Conservation (phyloP, 23 red algal species). For the Pyropia haitanensis region DNA sequence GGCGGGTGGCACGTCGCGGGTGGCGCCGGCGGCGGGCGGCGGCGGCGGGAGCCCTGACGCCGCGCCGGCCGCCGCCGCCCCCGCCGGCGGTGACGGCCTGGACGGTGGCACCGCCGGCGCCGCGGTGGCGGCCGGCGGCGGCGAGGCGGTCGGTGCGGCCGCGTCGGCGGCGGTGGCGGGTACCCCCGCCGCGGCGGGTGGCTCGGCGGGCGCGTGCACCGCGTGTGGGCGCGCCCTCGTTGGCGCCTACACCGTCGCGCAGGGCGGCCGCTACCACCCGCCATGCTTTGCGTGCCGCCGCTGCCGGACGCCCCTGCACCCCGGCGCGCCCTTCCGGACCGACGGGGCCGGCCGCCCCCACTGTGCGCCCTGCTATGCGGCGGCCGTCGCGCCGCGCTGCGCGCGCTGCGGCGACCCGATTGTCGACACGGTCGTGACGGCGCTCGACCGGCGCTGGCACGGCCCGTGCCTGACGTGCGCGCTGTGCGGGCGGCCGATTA, state of each 20-base stretch:
- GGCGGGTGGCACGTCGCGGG: too few relatives aligned
- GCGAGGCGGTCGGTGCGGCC: neutral
- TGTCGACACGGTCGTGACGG: conserved; percentile 71
- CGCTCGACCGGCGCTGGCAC: conserved; percentile 88
- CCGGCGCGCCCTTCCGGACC: conserved; percentile 21
- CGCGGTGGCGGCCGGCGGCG: neutral
- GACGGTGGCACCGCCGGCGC: neutral
- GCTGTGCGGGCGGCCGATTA: conserved; percentile 64
- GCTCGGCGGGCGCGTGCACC: conserved; percentile 29
- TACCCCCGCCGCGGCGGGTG: neutral
- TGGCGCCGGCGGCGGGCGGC: too few relatives aligned
- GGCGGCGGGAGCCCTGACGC: neutral
- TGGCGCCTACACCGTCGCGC: conserved; percentile 24
- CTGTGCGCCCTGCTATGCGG: conserved; percentile 73
- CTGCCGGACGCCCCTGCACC: conserved; percentile 30
- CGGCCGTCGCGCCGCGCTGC: conserved; percentile 65
- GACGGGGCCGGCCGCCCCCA: conserved; percentile 51
- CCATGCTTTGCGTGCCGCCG: conserved; percentile 57
- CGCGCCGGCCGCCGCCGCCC: neutral
- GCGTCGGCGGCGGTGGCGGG: neutral
- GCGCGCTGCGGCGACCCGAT: conserved; percentile 79
- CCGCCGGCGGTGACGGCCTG: neutral
- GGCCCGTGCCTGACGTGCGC: conserved; percentile 66
- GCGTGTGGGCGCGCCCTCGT: conserved; percentile 31
- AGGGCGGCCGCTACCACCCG: conserved; percentile 59